Conservation (phyloP, 2,329 filamentous ascomycete genomes). For the Cladophialophora chaetospira region DNA sequence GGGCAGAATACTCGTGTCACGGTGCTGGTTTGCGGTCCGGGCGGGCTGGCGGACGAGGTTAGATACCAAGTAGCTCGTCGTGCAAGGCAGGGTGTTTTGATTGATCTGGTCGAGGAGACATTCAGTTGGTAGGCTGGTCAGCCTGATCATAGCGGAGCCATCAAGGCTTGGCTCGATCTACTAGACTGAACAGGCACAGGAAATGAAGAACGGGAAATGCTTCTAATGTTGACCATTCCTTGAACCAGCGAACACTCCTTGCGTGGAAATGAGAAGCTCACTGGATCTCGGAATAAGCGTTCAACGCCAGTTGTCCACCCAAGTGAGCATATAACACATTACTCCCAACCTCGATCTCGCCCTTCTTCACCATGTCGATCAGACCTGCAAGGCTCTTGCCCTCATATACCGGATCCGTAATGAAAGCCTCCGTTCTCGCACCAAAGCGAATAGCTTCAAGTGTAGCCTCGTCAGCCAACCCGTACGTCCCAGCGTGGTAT, state of each 20-base stretch:
- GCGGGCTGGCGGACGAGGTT: conserved; percentile 42
- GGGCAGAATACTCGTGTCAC: conserved; percentile 31
- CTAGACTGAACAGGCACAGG: no score
- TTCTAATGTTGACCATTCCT: not conserved
- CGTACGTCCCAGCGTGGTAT: conserved; percentile 70
- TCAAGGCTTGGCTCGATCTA: no score
- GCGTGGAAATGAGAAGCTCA: conserved; percentile 28
- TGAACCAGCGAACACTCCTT: no score
- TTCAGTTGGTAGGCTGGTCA: conserved; percentile 41
- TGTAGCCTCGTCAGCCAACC: conserved; percentile 66
- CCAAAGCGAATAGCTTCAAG: conserved; percentile 69
- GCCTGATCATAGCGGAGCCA: no score
- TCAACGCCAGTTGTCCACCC: conserved; percentile 69
- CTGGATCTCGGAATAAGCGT: conserved; percentile 61
- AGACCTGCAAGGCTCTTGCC: conserved; percentile 73
- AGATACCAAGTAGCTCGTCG: conserved; percentile 36
- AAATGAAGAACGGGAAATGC: no score
- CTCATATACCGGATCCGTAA: conserved; percentile 76
- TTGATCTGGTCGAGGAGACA: conserved; percentile 42
- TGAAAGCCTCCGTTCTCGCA: conserved; percentile 69
- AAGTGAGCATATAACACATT: conserved; percentile 72
- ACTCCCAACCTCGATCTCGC: conserved; percentile 60
- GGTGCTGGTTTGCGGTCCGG: conserved; percentile 44
- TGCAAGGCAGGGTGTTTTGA: conserved; percentile 36
- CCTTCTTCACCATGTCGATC: conserved; percentile 67